Conservation (phyloP, 768 basidiomycete species). For the Pulveroboletus frians region DNA sequence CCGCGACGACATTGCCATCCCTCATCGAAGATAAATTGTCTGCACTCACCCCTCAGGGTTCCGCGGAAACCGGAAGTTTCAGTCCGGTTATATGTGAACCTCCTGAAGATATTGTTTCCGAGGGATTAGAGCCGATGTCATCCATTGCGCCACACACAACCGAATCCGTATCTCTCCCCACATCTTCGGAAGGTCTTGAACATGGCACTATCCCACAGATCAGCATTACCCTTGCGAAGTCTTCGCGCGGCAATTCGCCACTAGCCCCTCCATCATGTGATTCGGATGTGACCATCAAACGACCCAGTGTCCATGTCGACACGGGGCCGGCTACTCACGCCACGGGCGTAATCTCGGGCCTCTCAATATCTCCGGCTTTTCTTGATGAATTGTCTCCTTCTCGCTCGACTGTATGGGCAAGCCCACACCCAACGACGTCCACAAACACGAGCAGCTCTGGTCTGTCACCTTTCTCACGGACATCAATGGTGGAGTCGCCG, state of each 20-base stretch:
- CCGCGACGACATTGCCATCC: conserved; percentile 14
- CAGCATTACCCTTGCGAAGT: conserved; percentile 27
- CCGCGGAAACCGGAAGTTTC: conserved; percentile 26
- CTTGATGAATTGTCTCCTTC: conserved; percentile 22
- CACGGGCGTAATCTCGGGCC: conserved; percentile 10
- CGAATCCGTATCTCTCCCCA: conserved; percentile 11
- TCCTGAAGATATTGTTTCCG: conserved; percentile 25
- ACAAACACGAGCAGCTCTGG: conserved; percentile 22
- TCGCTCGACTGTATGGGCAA: conserved; percentile 17
- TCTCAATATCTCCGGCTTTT: conserved; percentile 11
- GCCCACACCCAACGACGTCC: conserved; percentile 22
- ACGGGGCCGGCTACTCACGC: conserved; percentile 23
- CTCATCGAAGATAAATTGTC: conserved; percentile 8
- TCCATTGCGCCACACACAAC: conserved; percentile 11
- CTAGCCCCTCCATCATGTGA: conserved; percentile 23
- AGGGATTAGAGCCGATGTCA: conserved; percentile 15
- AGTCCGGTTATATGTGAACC: conserved; percentile 26
- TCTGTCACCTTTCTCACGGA: conserved; percentile 28
- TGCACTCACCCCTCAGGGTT: conserved; percentile 10
- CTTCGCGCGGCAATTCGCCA: conserved; percentile 28
- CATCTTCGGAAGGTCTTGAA: conserved; percentile 8
- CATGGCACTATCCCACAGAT: conserved; percentile 26
- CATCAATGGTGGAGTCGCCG: conserved; percentile 22
- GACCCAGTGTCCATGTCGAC: conserved; percentile 28
- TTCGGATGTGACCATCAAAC: conserved; percentile 22